phyloP scores from a whole-genome alignment of 441 rosid species.

The Populus hybrid region DNA sequence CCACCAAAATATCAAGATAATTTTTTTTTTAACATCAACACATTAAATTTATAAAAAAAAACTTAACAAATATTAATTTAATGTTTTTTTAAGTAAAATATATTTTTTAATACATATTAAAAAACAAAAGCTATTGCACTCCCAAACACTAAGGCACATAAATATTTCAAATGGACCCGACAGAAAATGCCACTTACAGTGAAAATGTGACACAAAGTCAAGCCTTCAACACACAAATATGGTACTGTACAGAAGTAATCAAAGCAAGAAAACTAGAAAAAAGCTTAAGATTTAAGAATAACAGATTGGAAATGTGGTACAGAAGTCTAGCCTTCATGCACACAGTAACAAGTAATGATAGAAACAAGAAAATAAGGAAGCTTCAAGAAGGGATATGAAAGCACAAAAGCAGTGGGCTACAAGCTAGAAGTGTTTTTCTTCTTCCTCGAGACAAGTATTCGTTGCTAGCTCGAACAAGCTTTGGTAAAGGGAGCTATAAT shows the following conservation, averaged over 20 bases:
- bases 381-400: background rate
- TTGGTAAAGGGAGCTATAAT: background rate
- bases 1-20: too few species aligned
- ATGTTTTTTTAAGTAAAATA: too few species aligned
- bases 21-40: too few species aligned
- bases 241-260: background rate
- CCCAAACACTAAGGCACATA: accelerated
- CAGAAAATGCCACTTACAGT: background rate
- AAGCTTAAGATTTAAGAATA: background rate
- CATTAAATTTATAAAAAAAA: too few species aligned
- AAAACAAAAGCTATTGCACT: accelerated
- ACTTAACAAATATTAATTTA: too few species aligned
- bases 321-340: background rate
- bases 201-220: background rate
- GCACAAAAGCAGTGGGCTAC: background rate
- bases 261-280: background rate
- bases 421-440: background rate
- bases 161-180: background rate
- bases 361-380: background rate
- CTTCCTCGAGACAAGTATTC: background rate
- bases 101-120: too few species aligned
- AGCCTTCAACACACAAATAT: background rate
- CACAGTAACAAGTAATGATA: too few species aligned
- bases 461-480: background rate
- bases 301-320: background rate